phyloP scores from a whole-genome alignment of 169 alveolate species.

The Cryptosporidium baileyi region DNA sequence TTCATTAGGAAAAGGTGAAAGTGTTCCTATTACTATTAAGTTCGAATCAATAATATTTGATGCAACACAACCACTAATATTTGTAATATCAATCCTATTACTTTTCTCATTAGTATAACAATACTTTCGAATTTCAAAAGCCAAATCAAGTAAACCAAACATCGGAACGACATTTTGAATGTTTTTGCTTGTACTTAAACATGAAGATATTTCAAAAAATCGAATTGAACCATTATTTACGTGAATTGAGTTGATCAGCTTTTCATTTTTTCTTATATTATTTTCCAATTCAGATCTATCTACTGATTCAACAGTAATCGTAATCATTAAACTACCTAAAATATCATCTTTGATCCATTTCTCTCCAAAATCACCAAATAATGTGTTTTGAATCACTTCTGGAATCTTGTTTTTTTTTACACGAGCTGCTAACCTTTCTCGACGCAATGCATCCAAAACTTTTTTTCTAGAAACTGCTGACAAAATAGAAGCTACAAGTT shows the following conservation, averaged over 20 bases:
- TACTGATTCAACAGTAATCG: slow-evolving; percentile 59
- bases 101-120: slow-evolving; percentile 58
- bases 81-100: slow-evolving; percentile 35
- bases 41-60: slow-evolving; percentile 20
- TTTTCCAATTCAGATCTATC: slow-evolving; percentile 43
- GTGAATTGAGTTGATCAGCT: neutral
- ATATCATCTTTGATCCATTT: slow-evolving; percentile 36
- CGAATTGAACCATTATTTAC: slow-evolving; percentile 18
- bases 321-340: slow-evolving; percentile 22
- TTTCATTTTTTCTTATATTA: slow-evolving; percentile 22
- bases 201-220: slow-evolving; percentile 60
- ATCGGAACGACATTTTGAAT: slow-evolving; percentile 14
- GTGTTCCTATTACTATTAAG: slow-evolving; percentile 20
- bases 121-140: slow-evolving; percentile 36
- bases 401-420: slow-evolving; percentile 30
- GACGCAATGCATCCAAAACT: slow-evolving; percentile 36
- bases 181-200: neutral
- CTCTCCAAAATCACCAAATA: slow-evolving; percentile 53
- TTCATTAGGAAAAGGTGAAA: slow-evolving; percentile 28
- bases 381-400: slow-evolving; percentile 11
- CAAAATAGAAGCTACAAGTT: slow-evolving; percentile 49
- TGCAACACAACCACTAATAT: slow-evolving; percentile 45
- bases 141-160: slow-evolving; percentile 52
- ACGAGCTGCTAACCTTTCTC: neutral
- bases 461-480: slow-evolving; percentile 54